Evolutionary conservation across 1,284 basidiomycete species (phyloP), one percentile per base, ranked within the genome.

Genomic region (Sutorius eximius): DNA sequence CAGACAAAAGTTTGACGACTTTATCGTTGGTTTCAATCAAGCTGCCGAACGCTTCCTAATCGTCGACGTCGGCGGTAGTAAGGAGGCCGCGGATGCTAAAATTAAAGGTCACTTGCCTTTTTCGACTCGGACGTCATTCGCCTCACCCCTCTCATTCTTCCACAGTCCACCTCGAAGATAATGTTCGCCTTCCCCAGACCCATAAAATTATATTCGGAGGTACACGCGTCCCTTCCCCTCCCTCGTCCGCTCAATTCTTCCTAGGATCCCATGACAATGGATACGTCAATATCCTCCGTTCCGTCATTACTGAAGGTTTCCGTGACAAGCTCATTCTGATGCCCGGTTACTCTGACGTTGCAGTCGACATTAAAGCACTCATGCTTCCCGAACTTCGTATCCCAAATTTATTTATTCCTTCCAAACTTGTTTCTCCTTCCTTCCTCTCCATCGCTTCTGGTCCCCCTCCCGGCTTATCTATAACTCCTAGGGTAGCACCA

Each of bases 71-170:
- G 87, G 88, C 24, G 76, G 74, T 52, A 83, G 78, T 50, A 89
- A 90, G 72, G 87, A 91, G 70, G 85, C 82, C 3, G 82, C 83
- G 29, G 86, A 89, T 66, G 77, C 82, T 42, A 91, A 91, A 72
- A 81, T 91, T 64, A 83, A 83, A 76, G 83, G 87, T 86, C 58
- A 30, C 66, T 54, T 36, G 0, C 37, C 32, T 24, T 33, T 36
- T 53, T 22, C 29, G 46, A 0, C 33, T 27, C 30, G 16, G 24
- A 29, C 20, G 1, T 22, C 34, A 20, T 42, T 22, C 40, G 30
- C 47, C 49, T 70, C 50, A 66, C 53, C n/a, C 29, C 18, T 13
- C 47, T 27, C 34, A 20, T 49, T 50, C 16, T 29, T 27, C 45
- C 48, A 13, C 64, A 85, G 84, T 75, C 50, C 77, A 81, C 65